Evolutionary conservation across 2,329 filamentous ascomycete species (phyloP).

Genomic region (Colletotrichum abscissum): DNA sequence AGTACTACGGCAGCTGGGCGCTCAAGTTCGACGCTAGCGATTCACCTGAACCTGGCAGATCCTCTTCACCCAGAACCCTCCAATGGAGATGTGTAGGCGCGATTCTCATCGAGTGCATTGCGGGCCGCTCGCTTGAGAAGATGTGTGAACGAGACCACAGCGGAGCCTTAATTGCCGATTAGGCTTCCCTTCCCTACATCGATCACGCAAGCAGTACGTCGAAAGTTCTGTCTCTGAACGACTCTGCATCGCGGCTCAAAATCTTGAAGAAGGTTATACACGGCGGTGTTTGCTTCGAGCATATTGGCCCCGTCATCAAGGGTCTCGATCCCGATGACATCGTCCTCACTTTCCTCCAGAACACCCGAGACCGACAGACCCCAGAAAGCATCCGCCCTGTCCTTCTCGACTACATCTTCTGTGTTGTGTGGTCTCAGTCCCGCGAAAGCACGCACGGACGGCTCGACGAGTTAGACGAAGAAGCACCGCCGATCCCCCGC

Average conservation of each 20-base stretch:
- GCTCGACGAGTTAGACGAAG: neutral
- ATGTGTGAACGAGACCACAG: neutral
- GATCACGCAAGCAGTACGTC: too few relatives aligned
- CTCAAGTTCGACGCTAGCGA: neutral
- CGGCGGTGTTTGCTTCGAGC: neutral
- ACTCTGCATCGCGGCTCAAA: neutral
- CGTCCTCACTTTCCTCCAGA: neutral
- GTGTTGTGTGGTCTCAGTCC: neutral
- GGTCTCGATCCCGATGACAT: neutral
- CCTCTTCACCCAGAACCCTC: neutral
- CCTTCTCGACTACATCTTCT: neutral
- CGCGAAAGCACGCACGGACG: neutral
- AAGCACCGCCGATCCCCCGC: neutral
- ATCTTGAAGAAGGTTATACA: neutral
- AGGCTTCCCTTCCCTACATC: too few relatives aligned
- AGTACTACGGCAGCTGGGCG: neutral
- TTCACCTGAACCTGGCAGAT: rapidly evolving
- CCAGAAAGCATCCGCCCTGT: neutral
- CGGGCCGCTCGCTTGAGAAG: neutral
- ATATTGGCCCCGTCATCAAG: neutral
- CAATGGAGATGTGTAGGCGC: neutral
- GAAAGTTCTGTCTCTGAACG: too few relatives aligned
- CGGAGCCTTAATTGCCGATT: too few relatives aligned
- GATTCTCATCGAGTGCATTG: neutral
- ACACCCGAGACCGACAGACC: neutral